phyloP scores from a whole-genome alignment of 2,329 filamentous ascomycete species.

The Bipolaris oryzae region DNA sequence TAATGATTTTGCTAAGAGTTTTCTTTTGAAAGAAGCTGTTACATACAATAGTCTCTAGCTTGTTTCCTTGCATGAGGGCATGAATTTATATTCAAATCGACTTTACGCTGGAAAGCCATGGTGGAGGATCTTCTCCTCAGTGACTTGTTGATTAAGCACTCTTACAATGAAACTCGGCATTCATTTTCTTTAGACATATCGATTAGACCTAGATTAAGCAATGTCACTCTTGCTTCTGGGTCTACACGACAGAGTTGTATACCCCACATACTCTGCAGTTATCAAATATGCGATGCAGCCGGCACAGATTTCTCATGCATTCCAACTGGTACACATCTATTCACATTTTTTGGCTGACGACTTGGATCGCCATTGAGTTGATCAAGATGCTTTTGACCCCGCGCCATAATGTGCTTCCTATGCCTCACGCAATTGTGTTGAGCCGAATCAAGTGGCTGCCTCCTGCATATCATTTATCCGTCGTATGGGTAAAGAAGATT shows the following conservation, averaged over 20 bases:
- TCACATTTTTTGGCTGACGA: neutral
- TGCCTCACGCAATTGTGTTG: neutral
- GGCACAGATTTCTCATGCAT: neutral
- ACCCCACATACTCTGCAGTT: conserved; percentile 1
- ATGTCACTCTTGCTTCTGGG: neutral
- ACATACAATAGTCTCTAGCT: neutral
- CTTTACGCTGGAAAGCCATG: neutral
- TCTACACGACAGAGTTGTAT: neutral
- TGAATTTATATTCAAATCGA: neutral
- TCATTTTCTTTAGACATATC: neutral
- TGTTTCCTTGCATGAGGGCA: neutral
- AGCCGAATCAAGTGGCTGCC: neutral
- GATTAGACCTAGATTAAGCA: conserved; percentile 5
- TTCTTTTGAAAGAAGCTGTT: neutral
- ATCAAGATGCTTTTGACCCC: neutral
- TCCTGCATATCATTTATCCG: conserved; percentile 2
- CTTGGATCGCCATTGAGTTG: neutral
- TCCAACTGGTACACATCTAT: neutral
- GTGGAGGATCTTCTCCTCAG: neutral
- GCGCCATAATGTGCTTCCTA: neutral
- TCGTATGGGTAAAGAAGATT: conserved; percentile 8
- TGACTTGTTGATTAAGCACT: conserved; percentile 1
- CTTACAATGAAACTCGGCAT: conserved; percentile 5
- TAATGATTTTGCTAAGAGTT: neutral
- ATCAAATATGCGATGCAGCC: neutral